Evolutionary conservation across 1,284 basidiomycete genomes (phyloP).

Genomic region (Leucoagaricus sp.): DNA sequence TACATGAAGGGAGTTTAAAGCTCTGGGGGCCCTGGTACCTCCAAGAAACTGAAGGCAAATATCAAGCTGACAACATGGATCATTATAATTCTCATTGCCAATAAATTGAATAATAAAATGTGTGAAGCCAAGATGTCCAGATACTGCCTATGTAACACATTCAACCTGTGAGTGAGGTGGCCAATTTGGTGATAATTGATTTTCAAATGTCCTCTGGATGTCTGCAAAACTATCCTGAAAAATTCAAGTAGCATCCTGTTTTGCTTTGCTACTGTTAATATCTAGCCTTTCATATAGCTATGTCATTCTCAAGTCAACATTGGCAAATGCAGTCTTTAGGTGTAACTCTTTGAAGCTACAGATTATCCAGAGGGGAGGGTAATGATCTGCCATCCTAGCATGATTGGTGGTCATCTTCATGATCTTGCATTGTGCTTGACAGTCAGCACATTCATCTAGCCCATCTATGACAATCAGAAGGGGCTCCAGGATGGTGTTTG

Average conservation of each 20-base stretch:
- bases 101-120: neutral
- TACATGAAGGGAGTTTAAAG: neutral
- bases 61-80: neutral
- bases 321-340: neutral
- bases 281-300: neutral
- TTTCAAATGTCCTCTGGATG: neutral
- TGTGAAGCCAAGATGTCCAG: neutral
- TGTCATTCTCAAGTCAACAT: neutral
- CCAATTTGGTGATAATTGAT: neutral
- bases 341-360: constrained; percentile 6
- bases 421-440: neutral
- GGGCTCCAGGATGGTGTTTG: neutral
- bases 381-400: neutral
- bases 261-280: neutral
- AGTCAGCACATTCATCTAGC: constrained; percentile 1
- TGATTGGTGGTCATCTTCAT: neutral
- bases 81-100: neutral
- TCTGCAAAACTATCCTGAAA: neutral
- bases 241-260: neutral
- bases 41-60: neutral
- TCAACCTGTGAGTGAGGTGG: neutral
- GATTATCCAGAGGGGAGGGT: constrained; percentile 5
- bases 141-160: neutral
- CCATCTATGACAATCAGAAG: constrained; percentile 3
- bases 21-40: neutral